Percentiles rank a stretch among this genome's conserved stretches.
Evolutionary conservation across 768 basidiomycete genomes (phyloP).

Genomic region (Auricularia heimuer): DNA sequence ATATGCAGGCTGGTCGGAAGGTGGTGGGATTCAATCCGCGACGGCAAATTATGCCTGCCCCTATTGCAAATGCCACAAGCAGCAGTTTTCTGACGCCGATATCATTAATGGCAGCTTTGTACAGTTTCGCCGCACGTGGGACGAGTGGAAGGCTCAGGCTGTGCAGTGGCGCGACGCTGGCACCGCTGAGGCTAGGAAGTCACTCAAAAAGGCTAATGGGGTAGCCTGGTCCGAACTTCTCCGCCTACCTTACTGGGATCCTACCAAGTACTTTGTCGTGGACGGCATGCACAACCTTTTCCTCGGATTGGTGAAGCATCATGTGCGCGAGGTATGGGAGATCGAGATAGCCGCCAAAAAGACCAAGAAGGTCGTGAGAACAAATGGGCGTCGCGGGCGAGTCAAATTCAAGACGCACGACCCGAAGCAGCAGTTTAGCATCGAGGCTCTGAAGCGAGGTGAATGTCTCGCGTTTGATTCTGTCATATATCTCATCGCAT

Average conservation of each 20-base stretch:
- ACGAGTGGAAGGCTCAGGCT: slow-evolving; percentile 5
- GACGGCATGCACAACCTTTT: slow-evolving; percentile 31
- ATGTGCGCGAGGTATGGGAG: neutral
- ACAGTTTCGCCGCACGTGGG: neutral
- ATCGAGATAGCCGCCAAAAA: no score
- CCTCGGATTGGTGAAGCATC: slow-evolving; percentile 11
- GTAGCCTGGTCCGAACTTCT: slow-evolving; percentile 23
- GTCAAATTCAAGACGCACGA: no score
- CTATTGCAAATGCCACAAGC: slow-evolving; percentile 2
- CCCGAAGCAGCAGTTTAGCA: no score
- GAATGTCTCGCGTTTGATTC: no score
- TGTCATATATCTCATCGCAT: no score
- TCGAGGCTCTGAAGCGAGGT: no score
- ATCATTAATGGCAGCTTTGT: no score
- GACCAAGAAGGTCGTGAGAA: no score
- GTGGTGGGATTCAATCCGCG: slow-evolving; percentile 15
- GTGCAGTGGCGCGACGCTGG: slow-evolving; percentile 15
- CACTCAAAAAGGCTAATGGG: slow-evolving; percentile 15
- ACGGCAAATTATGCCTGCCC: slow-evolving; percentile 10
- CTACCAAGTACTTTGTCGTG: slow-evolving; percentile 14
- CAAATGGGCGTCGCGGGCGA: no score
- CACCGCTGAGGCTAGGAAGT: slow-evolving; percentile 10
- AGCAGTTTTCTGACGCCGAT: no score
- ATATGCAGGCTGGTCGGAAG: slow-evolving; percentile 23
- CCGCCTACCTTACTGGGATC: slow-evolving; percentile 27